Conservation (phyloP, 805 yeast species). For the Diddensiella caesifluorescens region DNA sequence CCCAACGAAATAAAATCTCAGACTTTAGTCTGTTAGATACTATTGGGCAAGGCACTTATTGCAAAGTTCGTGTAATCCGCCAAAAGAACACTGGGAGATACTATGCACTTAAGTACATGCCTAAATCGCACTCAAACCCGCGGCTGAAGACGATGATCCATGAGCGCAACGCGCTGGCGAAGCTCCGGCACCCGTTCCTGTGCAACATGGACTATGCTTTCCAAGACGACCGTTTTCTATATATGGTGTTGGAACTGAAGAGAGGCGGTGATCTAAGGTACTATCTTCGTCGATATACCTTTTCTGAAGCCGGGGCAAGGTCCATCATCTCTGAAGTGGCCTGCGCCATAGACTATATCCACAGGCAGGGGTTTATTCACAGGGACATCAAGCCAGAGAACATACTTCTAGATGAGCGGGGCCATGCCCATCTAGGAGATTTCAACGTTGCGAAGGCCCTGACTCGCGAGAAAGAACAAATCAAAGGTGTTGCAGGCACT, state of each 20-base stretch:
- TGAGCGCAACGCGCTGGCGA: slow-evolving; percentile 26
- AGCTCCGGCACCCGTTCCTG: slow-evolving; percentile 25
- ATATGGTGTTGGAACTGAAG: slow-evolving; percentile 27
- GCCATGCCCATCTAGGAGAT: slow-evolving; percentile 90
- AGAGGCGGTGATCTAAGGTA: slow-evolving; percentile 30
- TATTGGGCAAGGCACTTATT: slow-evolving; percentile 80
- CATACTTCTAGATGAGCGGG: slow-evolving; percentile 72
- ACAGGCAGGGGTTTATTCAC: slow-evolving; percentile 61
- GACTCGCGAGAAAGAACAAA: slow-evolving; percentile 22
- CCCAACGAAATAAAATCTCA: slow-evolving; percentile 9
- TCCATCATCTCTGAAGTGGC: slow-evolving; percentile 28
- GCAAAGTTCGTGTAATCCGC: slow-evolving; percentile 57
- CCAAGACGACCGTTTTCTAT: slow-evolving; percentile 24
- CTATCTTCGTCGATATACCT: slow-evolving; percentile 22
- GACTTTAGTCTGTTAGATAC: slow-evolving; percentile 43
- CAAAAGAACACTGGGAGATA: slow-evolving; percentile 15
- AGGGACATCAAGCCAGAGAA: slow-evolving; percentile 95
- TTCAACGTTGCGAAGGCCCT: slow-evolving; percentile 93
- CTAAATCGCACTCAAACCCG: slow-evolving; percentile 18
- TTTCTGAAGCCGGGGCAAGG: slow-evolving; percentile 26
- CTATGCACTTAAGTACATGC: slow-evolving; percentile 29
- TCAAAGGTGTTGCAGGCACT: slow-evolving; percentile 26
- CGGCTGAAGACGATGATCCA: slow-evolving; percentile 20
- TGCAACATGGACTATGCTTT: slow-evolving; percentile 29
- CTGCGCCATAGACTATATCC: slow-evolving; percentile 41